These are phyloP conservation scores for Hypholoma fasciculare DNA, from an alignment of 768 basidiomycete genomes.

Conservation along the genomic window DNA sequence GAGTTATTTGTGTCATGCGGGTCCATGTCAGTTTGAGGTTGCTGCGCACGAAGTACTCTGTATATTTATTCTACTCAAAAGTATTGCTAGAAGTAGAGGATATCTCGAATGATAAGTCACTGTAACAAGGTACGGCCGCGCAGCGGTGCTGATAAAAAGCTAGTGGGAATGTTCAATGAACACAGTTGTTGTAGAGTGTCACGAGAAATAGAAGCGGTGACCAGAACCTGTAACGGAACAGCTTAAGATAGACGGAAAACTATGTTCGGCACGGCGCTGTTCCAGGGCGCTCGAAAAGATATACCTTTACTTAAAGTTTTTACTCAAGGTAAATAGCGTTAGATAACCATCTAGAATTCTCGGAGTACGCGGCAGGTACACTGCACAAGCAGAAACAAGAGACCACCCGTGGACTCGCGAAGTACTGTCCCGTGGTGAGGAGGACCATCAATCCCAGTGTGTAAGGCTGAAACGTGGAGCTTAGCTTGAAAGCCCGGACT, in stretches of 20 bases:
- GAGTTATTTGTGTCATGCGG: no score
- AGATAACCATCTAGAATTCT: neutral
- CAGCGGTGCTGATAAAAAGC: neutral
- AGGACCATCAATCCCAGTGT: neutral
- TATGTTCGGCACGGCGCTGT: neutral
- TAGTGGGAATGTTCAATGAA: no score
- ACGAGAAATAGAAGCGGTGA: neutral
- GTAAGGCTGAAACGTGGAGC: conserved; percentile 2
- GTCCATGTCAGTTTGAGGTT: no score
- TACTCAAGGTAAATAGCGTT: neutral
- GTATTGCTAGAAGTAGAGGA: no score
- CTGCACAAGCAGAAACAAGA: neutral
- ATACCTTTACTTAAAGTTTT: neutral
- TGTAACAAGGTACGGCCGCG: neutral
- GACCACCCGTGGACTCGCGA: neutral
- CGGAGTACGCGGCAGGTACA: neutral
- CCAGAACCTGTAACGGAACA: neutral
- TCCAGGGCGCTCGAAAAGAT: neutral
- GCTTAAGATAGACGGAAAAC: conserved; percentile 2
- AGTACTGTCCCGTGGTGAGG: neutral
- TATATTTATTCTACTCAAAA: neutral
- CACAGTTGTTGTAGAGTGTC: neutral
- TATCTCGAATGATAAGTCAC: neutral
- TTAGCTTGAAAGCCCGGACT: conserved; percentile 6
- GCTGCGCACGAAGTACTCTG: neutral